Percentiles rank a stretch among this genome's conserved stretches.
These are phyloP conservation scores for Erythrophleum ivorense DNA, from an alignment of 331 rosid species.

Conservation along the genomic window DNA sequence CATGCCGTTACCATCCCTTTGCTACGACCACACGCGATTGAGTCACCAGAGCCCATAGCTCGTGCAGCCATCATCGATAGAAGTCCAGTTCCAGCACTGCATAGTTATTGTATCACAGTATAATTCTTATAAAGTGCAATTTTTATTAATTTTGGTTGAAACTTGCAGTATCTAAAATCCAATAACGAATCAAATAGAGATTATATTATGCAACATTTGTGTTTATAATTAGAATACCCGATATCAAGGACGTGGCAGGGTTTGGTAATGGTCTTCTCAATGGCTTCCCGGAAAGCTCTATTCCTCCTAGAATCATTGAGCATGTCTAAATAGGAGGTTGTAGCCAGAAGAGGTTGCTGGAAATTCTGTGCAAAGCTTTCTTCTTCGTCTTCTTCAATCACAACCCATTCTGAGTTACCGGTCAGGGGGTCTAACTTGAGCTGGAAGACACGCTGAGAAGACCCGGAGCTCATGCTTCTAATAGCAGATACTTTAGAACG, in stretches of 20 bases:
- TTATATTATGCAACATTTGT: background rate
- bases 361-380: constrained; percentile 33
- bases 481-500: constrained; percentile 32
- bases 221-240: constrained; percentile 55
- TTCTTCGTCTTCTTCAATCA: constrained; percentile 69
- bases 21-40: constrained; percentile 37
- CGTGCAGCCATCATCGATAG: constrained; percentile 94
- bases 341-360: constrained; percentile 63
- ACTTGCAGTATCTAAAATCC: background rate
- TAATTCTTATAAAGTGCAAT: background rate
- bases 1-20: constrained; percentile 77
- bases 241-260: constrained; percentile 89
- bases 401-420: constrained; percentile 95
- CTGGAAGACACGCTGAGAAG: constrained; percentile 73
- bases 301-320: constrained; percentile 82
- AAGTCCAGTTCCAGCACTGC: constrained; percentile 95
- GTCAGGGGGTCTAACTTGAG: constrained; percentile 78
- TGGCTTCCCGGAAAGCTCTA: constrained; percentile 77
- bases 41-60: constrained; percentile 62
- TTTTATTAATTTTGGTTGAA: background rate
- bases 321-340: constrained; percentile 92
- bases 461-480: constrained; percentile 64
- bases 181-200: background rate
- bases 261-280: constrained; percentile 65
- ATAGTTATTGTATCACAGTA: background rate